These are phyloP conservation scores for Corniculantispora saksenae DNA, from an alignment of 2,329 filamentous ascomycete species.

Conservation along the genomic window DNA sequence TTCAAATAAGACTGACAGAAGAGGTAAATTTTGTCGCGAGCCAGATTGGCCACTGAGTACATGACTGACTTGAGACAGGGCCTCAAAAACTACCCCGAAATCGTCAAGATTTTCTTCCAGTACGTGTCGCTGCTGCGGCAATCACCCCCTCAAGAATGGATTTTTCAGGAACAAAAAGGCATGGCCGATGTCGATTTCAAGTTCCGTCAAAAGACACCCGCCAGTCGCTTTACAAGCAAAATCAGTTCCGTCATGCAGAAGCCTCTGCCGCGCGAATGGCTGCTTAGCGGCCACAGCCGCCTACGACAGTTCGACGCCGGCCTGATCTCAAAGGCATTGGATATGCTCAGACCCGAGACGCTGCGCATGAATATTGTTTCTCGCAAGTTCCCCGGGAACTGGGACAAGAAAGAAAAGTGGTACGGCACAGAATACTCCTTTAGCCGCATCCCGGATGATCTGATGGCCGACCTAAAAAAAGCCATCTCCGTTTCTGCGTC, in stretches of 20 bases:
- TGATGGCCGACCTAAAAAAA: slow-evolving; percentile 68
- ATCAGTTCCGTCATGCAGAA: slow-evolving; percentile 90
- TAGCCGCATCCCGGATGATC: slow-evolving; percentile 75
- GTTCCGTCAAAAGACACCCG: slow-evolving; percentile 89
- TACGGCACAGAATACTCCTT: slow-evolving; percentile 93
- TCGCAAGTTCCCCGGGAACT: slow-evolving; percentile 78
- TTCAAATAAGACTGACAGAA: slow-evolving; percentile 78
- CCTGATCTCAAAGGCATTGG: slow-evolving; percentile 73
- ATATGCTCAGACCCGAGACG: slow-evolving; percentile 80
- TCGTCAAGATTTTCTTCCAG: slow-evolving; percentile 83
- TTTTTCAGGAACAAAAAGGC: slow-evolving; percentile 87
- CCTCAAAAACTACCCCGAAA: slow-evolving; percentile 76
- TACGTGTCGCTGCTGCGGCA: slow-evolving; percentile 87
- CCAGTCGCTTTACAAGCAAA: slow-evolving; percentile 84
- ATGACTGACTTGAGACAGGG: slow-evolving; percentile 45
- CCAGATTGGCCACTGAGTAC: background rate
- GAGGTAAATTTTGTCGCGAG: slow-evolving; percentile 54
- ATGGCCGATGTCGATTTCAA: slow-evolving; percentile 93
- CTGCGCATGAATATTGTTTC: slow-evolving; percentile 83
- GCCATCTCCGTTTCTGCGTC: slow-evolving; percentile 60
- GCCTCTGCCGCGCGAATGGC: slow-evolving; percentile 79
- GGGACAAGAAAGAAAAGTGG: slow-evolving; percentile 92
- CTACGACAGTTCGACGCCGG: slow-evolving; percentile 78
- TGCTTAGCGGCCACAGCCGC: slow-evolving; percentile 77
- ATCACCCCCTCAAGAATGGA: slow-evolving; percentile 82